A percentile compares a stretch with the other conserved stretches of the same genome.
Evolutionary conservation across 2,329 filamentous ascomycete species (phyloP).

Genomic region (Fusarium decemcellulare): DNA sequence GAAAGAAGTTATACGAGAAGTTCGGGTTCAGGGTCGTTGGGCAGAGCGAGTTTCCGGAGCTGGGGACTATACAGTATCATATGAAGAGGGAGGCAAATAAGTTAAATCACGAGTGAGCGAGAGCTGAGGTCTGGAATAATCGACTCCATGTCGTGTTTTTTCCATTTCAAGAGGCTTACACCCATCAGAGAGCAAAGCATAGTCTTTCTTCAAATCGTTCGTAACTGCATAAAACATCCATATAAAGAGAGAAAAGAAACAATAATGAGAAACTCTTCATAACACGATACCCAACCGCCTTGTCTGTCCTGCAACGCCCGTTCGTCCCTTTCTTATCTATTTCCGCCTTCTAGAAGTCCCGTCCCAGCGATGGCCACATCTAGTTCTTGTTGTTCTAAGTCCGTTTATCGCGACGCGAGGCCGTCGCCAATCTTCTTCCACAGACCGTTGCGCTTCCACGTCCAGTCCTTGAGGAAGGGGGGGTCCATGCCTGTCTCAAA

Average conservation of each 20-base stretch:
- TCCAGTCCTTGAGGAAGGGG: slow-evolving; percentile 75
- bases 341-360: slow-evolving; percentile 26
- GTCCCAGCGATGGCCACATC: slow-evolving; percentile 16
- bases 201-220: slow-evolving; percentile 18
- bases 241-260: slow-evolving; percentile 33
- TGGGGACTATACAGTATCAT: slow-evolving; percentile 45
- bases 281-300: slow-evolving; percentile 26
- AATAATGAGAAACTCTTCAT: slow-evolving; percentile 31
- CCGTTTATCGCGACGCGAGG: slow-evolving; percentile 42
- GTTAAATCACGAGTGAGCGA: background rate
- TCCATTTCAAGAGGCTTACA: background rate
- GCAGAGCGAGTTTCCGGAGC: slow-evolving; percentile 36
- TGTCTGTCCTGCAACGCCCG: slow-evolving; percentile 39
- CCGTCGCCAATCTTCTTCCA: slow-evolving; percentile 52
- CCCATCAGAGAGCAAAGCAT: background rate
- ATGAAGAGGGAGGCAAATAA: slow-evolving; percentile 47
- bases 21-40: slow-evolving; percentile 48
- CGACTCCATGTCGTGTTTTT: background rate
- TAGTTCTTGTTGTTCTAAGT: slow-evolving; percentile 8
- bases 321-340: slow-evolving; percentile 33
- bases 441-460: slow-evolving; percentile 67
- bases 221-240: slow-evolving; percentile 31
- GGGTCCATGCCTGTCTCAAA: slow-evolving; percentile 81
- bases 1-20: slow-evolving; percentile 46
- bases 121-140: background rate